Evolutionary conservation across 345 rosid species (phyloP).

Genomic region (Populus simonii): DNA sequence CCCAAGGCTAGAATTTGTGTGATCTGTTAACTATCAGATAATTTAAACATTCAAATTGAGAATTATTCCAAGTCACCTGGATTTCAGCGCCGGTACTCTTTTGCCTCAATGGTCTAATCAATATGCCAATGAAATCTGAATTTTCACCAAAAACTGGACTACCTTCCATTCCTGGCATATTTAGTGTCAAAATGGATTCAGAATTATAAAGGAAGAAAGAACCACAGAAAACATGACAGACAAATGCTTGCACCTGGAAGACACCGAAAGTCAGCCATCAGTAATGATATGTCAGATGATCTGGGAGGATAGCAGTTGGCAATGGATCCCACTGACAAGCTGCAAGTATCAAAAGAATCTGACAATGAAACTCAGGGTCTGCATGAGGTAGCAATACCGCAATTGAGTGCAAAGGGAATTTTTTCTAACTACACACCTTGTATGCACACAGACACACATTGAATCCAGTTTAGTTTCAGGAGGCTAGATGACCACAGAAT

Average conservation of each 20-base stretch:
- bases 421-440: background rate
- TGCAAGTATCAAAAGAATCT: conserved; percentile 36
- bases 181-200: conserved; percentile 18
- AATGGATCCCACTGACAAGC: conserved; percentile 76
- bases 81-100: conserved; percentile 75
- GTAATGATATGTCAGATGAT: conserved; percentile 51
- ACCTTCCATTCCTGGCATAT: conserved; percentile 80
- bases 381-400: conserved; percentile 4
- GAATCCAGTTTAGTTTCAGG: background rate
- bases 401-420: background rate
- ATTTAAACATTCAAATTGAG: conserved; percentile 25
- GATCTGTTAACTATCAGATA: conserved; percentile 44
- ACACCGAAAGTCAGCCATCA: conserved; percentile 93
- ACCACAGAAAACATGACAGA: conserved; percentile 19
- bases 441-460: background rate
- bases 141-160: conserved; percentile 71
- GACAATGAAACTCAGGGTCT: conserved; percentile 10
- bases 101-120: conserved; percentile 79
- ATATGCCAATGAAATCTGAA: conserved; percentile 58
- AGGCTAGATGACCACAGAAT: background rate
- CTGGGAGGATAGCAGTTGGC: conserved; percentile 71
- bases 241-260: conserved; percentile 71
- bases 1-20: conserved; percentile 80
- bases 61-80: conserved; percentile 59
- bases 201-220: conserved; percentile 14